phyloP scores from a whole-genome alignment of 139 green algal genomes.

The Micractinium conductrix region DNA sequence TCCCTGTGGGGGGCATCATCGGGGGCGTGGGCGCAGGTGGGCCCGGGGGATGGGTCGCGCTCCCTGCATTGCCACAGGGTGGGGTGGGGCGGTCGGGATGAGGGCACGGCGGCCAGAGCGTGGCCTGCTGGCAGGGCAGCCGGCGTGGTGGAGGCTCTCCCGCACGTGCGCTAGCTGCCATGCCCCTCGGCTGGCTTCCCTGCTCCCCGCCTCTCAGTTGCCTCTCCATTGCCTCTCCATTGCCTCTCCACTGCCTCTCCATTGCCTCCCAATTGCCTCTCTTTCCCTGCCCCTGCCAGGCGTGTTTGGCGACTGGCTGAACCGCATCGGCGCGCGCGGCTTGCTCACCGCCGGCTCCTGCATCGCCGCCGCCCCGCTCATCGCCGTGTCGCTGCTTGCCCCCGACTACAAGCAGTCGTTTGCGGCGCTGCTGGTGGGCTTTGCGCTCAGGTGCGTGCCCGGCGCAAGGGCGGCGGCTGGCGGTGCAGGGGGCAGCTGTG shows the following conservation, averaged over 20 bases:
- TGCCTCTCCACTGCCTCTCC: neutral
- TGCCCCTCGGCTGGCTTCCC: too few relatives aligned
- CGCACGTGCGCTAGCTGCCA: too few relatives aligned
- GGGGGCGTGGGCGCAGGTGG: conserved; percentile 74
- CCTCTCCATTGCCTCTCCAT: too few relatives aligned
- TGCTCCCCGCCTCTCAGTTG: too few relatives aligned
- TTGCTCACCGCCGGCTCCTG: conserved; percentile 75
- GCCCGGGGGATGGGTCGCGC: too few relatives aligned
- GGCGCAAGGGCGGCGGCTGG: neutral
- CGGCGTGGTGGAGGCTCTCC: too few relatives aligned
- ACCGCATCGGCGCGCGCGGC: conserved; percentile 52
- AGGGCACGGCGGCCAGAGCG: too few relatives aligned
- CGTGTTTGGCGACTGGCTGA: conserved; percentile 79
- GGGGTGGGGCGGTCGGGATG: too few relatives aligned
- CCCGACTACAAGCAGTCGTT: conserved; percentile 73
- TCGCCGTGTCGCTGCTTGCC: conserved; percentile 73
- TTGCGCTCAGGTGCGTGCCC: conserved; percentile 18
- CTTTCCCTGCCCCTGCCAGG: conserved; percentile 35
- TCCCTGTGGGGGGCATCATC: conserved; percentile 87
- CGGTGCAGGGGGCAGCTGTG: neutral
- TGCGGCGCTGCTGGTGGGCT: conserved; percentile 66
- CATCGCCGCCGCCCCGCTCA: conserved; percentile 70
- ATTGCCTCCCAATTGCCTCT: neutral
- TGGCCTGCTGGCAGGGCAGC: too few relatives aligned
- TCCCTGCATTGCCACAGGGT: too few relatives aligned